Evolutionary conservation across 768 basidiomycete genomes (phyloP).

Genomic region (Tylopilus plumbeoviolaceoides): DNA sequence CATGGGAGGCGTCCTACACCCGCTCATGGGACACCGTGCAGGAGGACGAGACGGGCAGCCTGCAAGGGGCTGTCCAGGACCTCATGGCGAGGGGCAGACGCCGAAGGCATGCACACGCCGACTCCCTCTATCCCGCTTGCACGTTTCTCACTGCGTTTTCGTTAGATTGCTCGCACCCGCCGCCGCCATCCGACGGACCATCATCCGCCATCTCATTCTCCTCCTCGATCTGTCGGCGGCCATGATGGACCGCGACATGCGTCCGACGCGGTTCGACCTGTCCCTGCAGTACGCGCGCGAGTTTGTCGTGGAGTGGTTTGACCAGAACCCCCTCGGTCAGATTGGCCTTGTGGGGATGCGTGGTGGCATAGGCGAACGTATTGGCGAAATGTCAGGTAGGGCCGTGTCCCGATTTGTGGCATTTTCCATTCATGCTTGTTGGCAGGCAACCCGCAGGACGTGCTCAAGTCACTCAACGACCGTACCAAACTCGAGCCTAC

Average conservation of each 20-base stretch:
- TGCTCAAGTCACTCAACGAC: constrained; percentile 80
- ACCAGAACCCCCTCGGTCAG: constrained; percentile 97
- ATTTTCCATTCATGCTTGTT: constrained; percentile 4
- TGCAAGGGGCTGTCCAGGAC: constrained; percentile 87
- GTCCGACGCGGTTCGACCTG: constrained; percentile 90
- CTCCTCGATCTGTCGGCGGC: constrained; percentile 88
- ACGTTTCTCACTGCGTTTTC: constrained; percentile 4
- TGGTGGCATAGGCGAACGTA: constrained; percentile 83
- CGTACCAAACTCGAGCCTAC: constrained; percentile 84
- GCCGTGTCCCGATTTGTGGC: background rate
- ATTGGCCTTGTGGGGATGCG: constrained; percentile 94
- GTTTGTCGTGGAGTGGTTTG: constrained; percentile 96
- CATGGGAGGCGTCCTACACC: constrained; percentile 94
- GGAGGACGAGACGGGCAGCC: constrained; percentile 90
- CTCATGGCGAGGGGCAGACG: constrained; percentile 83
- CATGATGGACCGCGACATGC: constrained; percentile 96
- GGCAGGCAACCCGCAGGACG: constrained; percentile 92
- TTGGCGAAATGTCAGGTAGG: constrained; percentile 91
- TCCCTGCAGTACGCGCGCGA: constrained; percentile 87
- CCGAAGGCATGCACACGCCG: constrained; percentile 53
- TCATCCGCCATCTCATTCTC: constrained; percentile 92
- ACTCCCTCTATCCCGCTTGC: background rate
- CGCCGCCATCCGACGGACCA: constrained; percentile 85
- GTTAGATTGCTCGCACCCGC: constrained; percentile 74
- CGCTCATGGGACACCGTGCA: constrained; percentile 97